Percentiles rank a stretch among this genome's conserved stretches.
phyloP scores from a whole-genome alignment of 345 rosid genomes.

The Aurinia saxatilis region DNA sequence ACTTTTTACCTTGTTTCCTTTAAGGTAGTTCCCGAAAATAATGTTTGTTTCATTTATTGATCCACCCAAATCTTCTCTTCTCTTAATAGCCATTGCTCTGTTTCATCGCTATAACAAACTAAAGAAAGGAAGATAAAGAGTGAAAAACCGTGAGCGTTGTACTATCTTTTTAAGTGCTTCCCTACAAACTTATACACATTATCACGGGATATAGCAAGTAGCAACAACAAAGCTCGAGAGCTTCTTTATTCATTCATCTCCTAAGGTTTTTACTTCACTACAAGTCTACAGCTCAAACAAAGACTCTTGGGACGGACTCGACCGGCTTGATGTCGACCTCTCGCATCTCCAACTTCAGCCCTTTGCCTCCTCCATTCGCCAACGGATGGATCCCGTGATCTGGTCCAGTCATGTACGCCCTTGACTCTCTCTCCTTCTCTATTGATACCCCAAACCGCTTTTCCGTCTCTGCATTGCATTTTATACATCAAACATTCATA shows the following conservation, averaged over 20 bases:
- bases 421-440: constrained; percentile 40
- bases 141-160: background rate
- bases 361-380: constrained; percentile 64
- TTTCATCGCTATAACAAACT: too few relatives aligned
- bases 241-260: constrained; percentile 11
- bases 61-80: background rate
- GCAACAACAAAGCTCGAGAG: constrained; percentile 1
- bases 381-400: constrained; percentile 58
- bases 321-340: constrained; percentile 50
- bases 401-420: constrained; percentile 59
- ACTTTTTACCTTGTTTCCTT: background rate
- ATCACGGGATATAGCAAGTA: background rate
- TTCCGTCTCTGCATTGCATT: constrained; percentile 36
- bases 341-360: constrained; percentile 40
- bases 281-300: constrained; percentile 51
- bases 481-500: background rate
- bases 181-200: constrained; percentile 13
- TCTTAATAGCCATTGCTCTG: too few relatives aligned
- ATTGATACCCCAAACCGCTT: constrained; percentile 41
- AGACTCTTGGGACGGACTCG: constrained; percentile 45
- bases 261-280: background rate
- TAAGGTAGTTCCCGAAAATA: background rate
- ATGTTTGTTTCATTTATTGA: background rate
- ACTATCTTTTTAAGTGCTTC: too few relatives aligned
- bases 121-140: too few relatives aligned